Base-by-base conservation (phyloP, 2,329 filamentous ascomycete genomes). In the Sporothrix brunneoviolacea region DNA sequence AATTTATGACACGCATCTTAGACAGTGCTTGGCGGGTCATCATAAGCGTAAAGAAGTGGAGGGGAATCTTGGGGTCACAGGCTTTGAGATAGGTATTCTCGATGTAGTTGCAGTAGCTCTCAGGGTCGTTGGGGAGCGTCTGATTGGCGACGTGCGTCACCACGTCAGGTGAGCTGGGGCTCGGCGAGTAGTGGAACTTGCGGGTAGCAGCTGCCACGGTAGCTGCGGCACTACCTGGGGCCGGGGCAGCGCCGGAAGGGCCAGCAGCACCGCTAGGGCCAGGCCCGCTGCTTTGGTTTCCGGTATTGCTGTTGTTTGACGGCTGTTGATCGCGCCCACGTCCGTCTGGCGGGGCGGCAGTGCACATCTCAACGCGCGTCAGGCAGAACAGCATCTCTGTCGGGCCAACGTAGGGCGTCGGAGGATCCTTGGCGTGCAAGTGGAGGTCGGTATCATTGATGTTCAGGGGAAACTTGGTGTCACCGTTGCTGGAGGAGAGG, bases 341-440 rank as follows among this genome's bases (percentile, higher is more conserved):
- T 46, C 10, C 71, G 45, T 70, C 73, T 4, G 48, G 33, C 10
- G 32, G 33, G 22, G 75, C 75, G 2, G 75, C 76, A 59, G 78
- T 75, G 48, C 74, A 74, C 41, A 83, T 67, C 60, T 82, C 78
- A 32, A 79, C 69, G 15, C 78, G 70, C 1, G 77, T 74, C 10
- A 83, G 69, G 13, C 72, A 69, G 58, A 83, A 83, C 7, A 82
- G 65, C 73, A 82, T 80, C 57, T 83, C 80, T 0, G 78, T 83
- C 4, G 77, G 69, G 2, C 74, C 76, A 5, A 60, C 60, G 50
- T 78, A 75, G 2, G 72, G 64, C 3, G 65, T 62, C 0, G 77
- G 78, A 0, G 70, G 60, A 39, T 77, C 76, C 59, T 78, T 82
- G 56, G 78, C 76, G 46, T 82, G 70, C 4, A 75, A 58, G 56